phyloP scores from a whole-genome alignment of 2,329 filamentous ascomycete species.

The Colletotrichum sp. region DNA sequence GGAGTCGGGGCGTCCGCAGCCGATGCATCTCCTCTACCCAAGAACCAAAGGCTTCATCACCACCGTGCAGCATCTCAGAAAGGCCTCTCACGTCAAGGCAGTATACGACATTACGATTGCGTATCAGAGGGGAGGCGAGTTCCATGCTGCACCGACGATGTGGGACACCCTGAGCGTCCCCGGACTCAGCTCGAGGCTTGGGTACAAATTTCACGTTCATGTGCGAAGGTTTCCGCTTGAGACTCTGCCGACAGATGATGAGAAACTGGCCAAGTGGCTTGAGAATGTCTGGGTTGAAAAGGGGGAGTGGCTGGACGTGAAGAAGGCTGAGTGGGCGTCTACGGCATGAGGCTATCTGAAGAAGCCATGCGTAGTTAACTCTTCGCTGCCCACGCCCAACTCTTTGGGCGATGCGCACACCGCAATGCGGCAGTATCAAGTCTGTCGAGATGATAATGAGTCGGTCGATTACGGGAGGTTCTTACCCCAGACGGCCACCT shows the following conservation, averaged over 20 bases:
- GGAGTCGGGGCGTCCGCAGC: conserved; percentile 52
- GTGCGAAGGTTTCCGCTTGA: conserved; percentile 52
- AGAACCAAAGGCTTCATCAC: conserved; percentile 66
- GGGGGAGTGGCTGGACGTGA: conserved; percentile 53
- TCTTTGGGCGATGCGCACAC: neutral
- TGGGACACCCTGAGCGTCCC: conserved; percentile 56
- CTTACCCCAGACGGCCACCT: neutral
- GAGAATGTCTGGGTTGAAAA: conserved; percentile 60
- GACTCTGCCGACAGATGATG: conserved; percentile 51
- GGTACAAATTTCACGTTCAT: conserved; percentile 56
- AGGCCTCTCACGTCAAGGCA: conserved; percentile 55
- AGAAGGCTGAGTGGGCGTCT: conserved; percentile 44
- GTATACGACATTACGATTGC: conserved; percentile 62
- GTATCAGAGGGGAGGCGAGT: conserved; percentile 50
- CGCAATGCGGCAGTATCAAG: neutral
- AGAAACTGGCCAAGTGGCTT: conserved; percentile 55
- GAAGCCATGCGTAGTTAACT: neutral
- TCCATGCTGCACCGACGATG: conserved; percentile 53
- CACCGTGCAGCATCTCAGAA: conserved; percentile 60
- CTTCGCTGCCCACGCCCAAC: neutral
- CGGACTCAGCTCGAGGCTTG: conserved; percentile 40
- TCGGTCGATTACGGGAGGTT: neutral
- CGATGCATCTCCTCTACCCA: conserved; percentile 64
- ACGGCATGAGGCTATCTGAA: neutral
- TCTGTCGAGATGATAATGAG: neutral